Base-by-base conservation (phyloP, 2,329 filamentous ascomycete species). In the Aspergillus cejpii region DNA sequence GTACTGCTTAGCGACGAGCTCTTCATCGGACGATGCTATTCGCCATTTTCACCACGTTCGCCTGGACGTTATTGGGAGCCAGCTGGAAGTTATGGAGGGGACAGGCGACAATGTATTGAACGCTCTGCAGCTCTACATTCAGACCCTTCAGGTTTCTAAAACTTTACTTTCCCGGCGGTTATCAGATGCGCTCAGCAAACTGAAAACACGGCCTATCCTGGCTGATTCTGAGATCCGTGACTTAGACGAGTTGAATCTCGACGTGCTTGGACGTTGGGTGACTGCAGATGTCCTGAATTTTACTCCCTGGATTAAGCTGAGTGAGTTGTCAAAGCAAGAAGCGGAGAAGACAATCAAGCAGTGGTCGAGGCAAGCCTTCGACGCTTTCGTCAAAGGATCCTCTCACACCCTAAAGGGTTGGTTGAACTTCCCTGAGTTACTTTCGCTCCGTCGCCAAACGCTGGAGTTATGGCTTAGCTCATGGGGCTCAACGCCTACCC, bases 281-380 rank as follows among this genome's bases (percentile, higher is more conserved):
- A 78, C 85, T 14, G 81, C 89, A 6, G 87, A 94, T 48, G 85
- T 95, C 33, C 80, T 79, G 37, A 85, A 84, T 52, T 96, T 94
- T 61, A 91, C 83, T 1, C 90, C 90, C 0, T 95, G 88, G 70
- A 85, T 94, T 27, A 81, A 86, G 23, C 83, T 94, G 56, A 87
- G 90, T 53, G 85, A 92, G 53, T 65, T 87, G 3, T 77, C 81
- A 19, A 79, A 76, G 15, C 67, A 72, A 19, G 76, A 81, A 48
- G 78, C 79, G 1, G 74, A 76, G 33, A 76, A 79, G 2, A 79
- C 79, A 64, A 73, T 87, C 11, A 74, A 74, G 17, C 63, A 61
- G 21, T 90, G 85, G 85, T 80, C 81, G 0, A 73, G 73, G 40
- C 74, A 75, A 40, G 81, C 80, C 1, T 77, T 79, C 14, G 69